phyloP scores from a whole-genome alignment of 345 rosid genomes.

The Atalantia buxifolia region DNA sequence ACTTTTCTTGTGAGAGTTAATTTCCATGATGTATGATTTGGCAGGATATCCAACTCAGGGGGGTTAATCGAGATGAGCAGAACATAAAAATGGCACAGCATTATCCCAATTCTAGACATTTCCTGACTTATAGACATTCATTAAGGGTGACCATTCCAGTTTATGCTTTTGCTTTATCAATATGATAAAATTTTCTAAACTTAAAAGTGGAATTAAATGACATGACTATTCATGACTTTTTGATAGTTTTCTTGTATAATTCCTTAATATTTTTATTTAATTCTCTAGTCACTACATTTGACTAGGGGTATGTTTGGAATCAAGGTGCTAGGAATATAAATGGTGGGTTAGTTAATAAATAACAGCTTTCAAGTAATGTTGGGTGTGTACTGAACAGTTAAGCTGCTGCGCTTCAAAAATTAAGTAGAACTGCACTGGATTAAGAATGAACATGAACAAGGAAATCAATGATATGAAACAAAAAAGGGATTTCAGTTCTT shows the following conservation, averaged over 20 bases:
- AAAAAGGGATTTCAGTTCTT: neutral
- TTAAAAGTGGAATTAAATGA: neutral
- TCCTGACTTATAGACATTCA: slow-evolving; percentile 81
- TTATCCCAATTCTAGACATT: slow-evolving; percentile 83
- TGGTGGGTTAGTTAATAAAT: neutral
- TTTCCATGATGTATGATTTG: slow-evolving; percentile 7
- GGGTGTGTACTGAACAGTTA: neutral
- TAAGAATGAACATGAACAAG: neutral
- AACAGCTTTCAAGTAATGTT: no score
- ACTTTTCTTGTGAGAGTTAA: neutral
- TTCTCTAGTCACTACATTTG: neutral
- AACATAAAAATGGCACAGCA: slow-evolving; percentile 77
- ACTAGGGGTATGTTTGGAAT: neutral
- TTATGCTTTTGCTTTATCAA: neutral
- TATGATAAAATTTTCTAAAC: neutral
- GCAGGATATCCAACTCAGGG: slow-evolving; percentile 98
- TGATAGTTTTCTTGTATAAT: neutral
- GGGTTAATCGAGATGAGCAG: slow-evolving; percentile 93
- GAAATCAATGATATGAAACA: neutral
- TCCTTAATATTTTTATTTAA: neutral
- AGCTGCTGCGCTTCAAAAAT: neutral
- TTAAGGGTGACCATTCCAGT: slow-evolving; percentile 56
- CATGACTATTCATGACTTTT: neutral
- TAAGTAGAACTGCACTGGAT: neutral
- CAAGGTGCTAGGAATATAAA: no score